Evolutionary conservation across 2,329 filamentous ascomycete species (phyloP), one percentile per base, ranked within the genome.

Genomic region (Setomelanomma holmii): DNA sequence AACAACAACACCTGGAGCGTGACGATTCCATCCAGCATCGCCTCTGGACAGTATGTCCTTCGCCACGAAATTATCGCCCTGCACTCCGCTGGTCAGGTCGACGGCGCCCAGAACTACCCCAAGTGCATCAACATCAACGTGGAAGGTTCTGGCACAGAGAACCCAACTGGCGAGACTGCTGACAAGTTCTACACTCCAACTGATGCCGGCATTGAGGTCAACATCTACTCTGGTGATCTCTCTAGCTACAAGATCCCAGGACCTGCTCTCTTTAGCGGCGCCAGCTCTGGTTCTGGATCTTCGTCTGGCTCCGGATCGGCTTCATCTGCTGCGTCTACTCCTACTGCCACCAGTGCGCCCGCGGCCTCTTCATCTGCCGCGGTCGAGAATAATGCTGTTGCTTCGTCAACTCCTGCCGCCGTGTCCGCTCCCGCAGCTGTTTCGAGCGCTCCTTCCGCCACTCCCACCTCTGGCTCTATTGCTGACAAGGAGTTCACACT

Each of bases 41-140:
- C 76, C 36, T 67, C 80, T 8, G 84, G 84, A 6, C 79, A 85
- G 63, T 86, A 86, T 66, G 80, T 87, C 50, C 77, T 86, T 10
- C 80, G 84, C 16, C 82, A 84, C 47, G 84, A 86, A 75, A 78
- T 83, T 46, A 80, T 88, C 45, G 86, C 82, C 20, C 83, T 88
- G 45, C 86, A 88, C 76, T 75, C 75, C 23, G 81, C 78, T 12
- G 76, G 72, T 6, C 61, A 72, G 47, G 57, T 73, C 30, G 75
- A 76, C 56, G 80, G 76, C 40, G 76, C 77, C 24, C 77, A 79
- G 61, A 75, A 74, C 66, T 79, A 80, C 67, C 78, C 76, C 40
- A 69, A 73, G 62, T 79, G 85, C 72, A 72, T 86, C 61, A 53
- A 54, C 42, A 14, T 54, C 10, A 33, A 50, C 42, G 75, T 88